Conservation (phyloP, 2,329 filamentous ascomycete genomes). For the Chlorencoelia australis region DNA sequence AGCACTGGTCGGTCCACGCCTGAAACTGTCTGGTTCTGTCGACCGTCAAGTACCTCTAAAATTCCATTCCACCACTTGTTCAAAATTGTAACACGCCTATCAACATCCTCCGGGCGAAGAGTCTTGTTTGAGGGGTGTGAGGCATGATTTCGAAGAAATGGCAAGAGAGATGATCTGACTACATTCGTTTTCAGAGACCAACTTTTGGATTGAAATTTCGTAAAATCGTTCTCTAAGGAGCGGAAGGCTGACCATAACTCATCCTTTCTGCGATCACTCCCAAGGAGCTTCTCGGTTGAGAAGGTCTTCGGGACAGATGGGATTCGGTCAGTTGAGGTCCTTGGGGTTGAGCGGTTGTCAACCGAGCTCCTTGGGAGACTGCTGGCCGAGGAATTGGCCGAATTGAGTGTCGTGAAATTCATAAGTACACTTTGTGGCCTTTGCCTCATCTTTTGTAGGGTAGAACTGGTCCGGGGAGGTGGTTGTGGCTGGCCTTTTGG, state of each 20-base stretch:
- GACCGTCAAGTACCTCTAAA: constrained; percentile 57
- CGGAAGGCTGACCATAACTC: constrained; percentile 61
- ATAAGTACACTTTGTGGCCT: constrained; percentile 24
- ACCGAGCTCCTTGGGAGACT: constrained; percentile 34
- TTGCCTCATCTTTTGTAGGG: constrained; percentile 20
- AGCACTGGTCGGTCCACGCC: constrained; percentile 60
- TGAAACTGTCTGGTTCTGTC: constrained; percentile 58
- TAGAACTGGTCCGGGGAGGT: constrained; percentile 9
- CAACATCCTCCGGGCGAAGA: constrained; percentile 57
- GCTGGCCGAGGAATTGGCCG: constrained; percentile 26
- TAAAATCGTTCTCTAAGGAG: constrained; percentile 56
- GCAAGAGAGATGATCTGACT: constrained; percentile 51
- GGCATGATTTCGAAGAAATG: constrained; percentile 53
- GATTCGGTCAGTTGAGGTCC: constrained; percentile 35
- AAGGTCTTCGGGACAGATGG: constrained; percentile 34
- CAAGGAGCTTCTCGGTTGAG: constrained; percentile 28
- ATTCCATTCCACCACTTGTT: constrained; percentile 69
- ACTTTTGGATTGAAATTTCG: constrained; percentile 60
- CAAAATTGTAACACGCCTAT: constrained; percentile 55
- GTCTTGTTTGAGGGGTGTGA: constrained; percentile 47
- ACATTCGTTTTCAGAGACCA: constrained; percentile 60
- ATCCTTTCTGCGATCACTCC: constrained; percentile 45
- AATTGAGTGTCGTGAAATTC: constrained; percentile 21
- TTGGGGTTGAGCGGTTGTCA: constrained; percentile 34
- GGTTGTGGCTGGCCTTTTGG: constrained; percentile 13